phyloP scores from a whole-genome alignment of 2,329 filamentous ascomycete genomes.

The Aspergillus carbonarius region DNA sequence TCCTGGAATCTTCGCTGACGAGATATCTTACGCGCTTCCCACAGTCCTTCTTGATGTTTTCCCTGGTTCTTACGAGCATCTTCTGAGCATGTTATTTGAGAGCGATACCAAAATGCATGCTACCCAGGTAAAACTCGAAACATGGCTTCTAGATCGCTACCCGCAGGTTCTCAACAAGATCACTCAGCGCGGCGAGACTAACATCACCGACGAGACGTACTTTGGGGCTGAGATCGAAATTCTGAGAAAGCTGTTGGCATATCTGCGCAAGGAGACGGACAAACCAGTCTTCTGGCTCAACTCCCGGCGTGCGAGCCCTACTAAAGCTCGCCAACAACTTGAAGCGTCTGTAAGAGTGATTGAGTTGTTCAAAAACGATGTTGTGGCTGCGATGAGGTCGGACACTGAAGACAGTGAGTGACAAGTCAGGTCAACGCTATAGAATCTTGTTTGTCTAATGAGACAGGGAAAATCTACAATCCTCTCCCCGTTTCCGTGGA shows the following conservation, averaged over 20 bases:
- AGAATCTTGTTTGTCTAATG: background rate
- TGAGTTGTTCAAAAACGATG: slow-evolving; percentile 23
- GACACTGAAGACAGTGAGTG: slow-evolving; percentile 19
- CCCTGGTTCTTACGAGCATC: slow-evolving; percentile 25
- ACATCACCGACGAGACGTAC: slow-evolving; percentile 17
- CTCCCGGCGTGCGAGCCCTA: slow-evolving; percentile 7
- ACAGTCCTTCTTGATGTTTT: slow-evolving; percentile 9
- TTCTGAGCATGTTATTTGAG: slow-evolving; percentile 24
- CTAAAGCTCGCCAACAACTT: slow-evolving; percentile 15
- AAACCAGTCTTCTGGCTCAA: slow-evolving; percentile 21
- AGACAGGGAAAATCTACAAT: slow-evolving; percentile 17
- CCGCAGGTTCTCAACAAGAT: background rate
- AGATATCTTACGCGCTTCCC: slow-evolving; percentile 12
- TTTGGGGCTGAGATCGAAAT: slow-evolving; percentile 24
- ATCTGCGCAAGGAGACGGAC: slow-evolving; percentile 18
- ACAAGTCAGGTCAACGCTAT: background rate
- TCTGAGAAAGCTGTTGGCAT: slow-evolving; percentile 23
- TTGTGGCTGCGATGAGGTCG: slow-evolving; percentile 9
- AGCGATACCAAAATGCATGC: slow-evolving; percentile 60
- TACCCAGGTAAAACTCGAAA: slow-evolving; percentile 63
- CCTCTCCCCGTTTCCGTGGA: slow-evolving; percentile 10
- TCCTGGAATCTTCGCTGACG: slow-evolving; percentile 14
- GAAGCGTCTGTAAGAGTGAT: slow-evolving; percentile 22
- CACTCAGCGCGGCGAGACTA: slow-evolving; percentile 1
- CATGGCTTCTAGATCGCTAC: slow-evolving; percentile 58